Base-by-base conservation (phyloP, 75 land plant species). In the Cryptomeria japonica region DNA sequence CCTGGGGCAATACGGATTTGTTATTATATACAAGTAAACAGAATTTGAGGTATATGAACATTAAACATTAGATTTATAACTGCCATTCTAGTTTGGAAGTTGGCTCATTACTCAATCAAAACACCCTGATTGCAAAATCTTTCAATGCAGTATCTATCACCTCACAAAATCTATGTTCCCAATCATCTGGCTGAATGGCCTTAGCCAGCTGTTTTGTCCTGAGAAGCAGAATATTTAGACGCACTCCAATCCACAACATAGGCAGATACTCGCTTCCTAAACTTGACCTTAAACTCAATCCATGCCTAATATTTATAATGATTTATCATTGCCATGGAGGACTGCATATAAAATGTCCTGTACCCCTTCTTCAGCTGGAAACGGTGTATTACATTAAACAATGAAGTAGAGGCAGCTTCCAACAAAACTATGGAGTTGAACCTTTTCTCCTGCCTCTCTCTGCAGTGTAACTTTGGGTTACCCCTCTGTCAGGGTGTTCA, bases 271-370 rank as follows among this genome's bases (percentile, higher is more conserved):
- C 93, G 55, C 32, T 90, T 87, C 22, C 77, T 83, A 68, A 92
- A 92, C 92, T 91, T 92, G 53, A 15, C 10, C 88, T 87, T 73
- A 68, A 92, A 92, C 84, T 89, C 93, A 37, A 61, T 84, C 93
- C 93, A 92, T 31, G 51, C 93, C 84, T 92, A 92, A 47, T 87
- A 92, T 79, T 91, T 92, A 86, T 92, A 92, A 88, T 92, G 92
- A 87, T 92, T 91, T 38, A 92, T 89, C 58, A 89, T 90, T 16
- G 84, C 93, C 85, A 39, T 38, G 37, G 13, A n/a, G 9, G 90
- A 38, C 61, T 51, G 44, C 38, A 89, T 7, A 41, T 32, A 28
- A 68, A 46, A 16, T 13, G 75, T 85, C 36, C 5, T 37, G 37
- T 61, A 92, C 14, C 80, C 93, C 13, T 77, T 85, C 64, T 86